Percentiles rank a stretch among this genome's conserved stretches.
These are phyloP conservation scores for Hypoxylon sp. DNA, from an alignment of 2,329 filamentous ascomycete species.

Conservation along the genomic window DNA sequence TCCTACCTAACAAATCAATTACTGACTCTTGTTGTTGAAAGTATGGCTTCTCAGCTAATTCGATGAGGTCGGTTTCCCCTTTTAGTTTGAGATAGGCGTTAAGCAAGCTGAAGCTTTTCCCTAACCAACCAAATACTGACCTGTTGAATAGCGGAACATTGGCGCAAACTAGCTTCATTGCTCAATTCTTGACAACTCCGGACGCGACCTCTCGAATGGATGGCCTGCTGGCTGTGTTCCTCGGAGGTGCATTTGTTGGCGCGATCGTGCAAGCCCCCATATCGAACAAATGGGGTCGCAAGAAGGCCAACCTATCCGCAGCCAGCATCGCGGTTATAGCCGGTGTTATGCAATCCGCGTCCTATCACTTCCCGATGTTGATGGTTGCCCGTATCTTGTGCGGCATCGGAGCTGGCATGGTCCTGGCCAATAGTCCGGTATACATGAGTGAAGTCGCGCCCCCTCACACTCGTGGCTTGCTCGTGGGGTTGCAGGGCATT, in stretches of 20 bases:
- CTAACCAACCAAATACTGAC: no score
- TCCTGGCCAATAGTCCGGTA: slow-evolving; percentile 37
- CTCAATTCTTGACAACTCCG: slow-evolving; percentile 36
- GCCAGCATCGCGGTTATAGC: slow-evolving; percentile 32
- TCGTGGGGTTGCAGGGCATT: slow-evolving; percentile 40
- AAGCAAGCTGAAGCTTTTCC: no score
- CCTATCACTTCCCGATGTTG: slow-evolving; percentile 38
- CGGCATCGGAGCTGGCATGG: slow-evolving; percentile 38
- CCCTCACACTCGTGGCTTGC: slow-evolving; percentile 40
- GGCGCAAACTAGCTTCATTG: slow-evolving; percentile 42
- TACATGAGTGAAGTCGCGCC: slow-evolving; percentile 44
- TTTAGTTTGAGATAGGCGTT: no score
- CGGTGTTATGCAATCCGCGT: slow-evolving; percentile 33
- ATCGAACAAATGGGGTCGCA: slow-evolving; percentile 35
- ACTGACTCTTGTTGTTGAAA: no score
- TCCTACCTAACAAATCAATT: no score
- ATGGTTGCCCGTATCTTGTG: slow-evolving; percentile 36
- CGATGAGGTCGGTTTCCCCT: no score
- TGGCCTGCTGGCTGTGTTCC: slow-evolving; percentile 27
- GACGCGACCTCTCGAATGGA: slow-evolving; percentile 21
- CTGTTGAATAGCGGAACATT: slow-evolving; percentile 43
- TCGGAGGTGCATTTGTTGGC: slow-evolving; percentile 36
- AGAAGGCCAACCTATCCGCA: slow-evolving; percentile 33
- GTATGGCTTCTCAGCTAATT: slow-evolving; percentile 45
- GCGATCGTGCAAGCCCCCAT: slow-evolving; percentile 33